Evolutionary conservation across 805 yeast species (phyloP).

Genomic region (Cyberlindnera mrakii): DNA sequence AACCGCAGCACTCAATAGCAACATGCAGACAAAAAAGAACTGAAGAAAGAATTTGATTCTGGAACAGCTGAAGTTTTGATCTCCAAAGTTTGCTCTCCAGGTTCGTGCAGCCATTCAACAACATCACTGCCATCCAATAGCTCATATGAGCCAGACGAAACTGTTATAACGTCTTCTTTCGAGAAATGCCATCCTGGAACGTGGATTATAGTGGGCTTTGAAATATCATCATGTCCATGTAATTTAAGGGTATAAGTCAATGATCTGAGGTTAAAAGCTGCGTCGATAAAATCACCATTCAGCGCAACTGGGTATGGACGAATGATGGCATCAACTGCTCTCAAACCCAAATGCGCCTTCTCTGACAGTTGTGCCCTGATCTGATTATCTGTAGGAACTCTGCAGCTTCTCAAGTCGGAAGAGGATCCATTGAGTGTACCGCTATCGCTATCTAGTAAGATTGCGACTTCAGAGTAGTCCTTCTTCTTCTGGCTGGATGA

Average conservation of each 20-base stretch:
- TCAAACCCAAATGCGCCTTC: constrained; percentile 40
- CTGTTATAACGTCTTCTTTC: constrained; percentile 39
- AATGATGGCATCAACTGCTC: constrained; percentile 69
- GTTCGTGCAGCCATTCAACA: constrained; percentile 66
- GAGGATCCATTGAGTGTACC: constrained; percentile 1
- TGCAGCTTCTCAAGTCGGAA: background rate
- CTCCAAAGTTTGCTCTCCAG: constrained; percentile 32
- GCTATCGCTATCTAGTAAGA: background rate
- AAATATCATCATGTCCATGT: constrained; percentile 20
- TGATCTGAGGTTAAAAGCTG: constrained; percentile 52
- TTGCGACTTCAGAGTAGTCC: background rate
- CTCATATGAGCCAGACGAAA: constrained; percentile 51
- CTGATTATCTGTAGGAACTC: background rate
- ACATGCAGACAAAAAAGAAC: constrained; percentile 10
- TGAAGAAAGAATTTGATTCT: constrained; percentile 2
- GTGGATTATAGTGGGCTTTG: constrained; percentile 52
- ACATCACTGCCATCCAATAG: constrained; percentile 38
- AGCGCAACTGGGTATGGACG: constrained; percentile 72
- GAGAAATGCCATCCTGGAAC: constrained; percentile 72
- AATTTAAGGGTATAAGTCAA: constrained; percentile 45
- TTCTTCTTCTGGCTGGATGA: background rate
- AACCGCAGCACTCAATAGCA: constrained; percentile 3
- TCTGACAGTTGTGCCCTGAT: background rate
- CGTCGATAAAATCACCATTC: constrained; percentile 48
- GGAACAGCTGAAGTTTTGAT: constrained; percentile 12